phyloP scores from a whole-genome alignment of 2,329 filamentous ascomycete species.

The Fonsecaea nubica region DNA sequence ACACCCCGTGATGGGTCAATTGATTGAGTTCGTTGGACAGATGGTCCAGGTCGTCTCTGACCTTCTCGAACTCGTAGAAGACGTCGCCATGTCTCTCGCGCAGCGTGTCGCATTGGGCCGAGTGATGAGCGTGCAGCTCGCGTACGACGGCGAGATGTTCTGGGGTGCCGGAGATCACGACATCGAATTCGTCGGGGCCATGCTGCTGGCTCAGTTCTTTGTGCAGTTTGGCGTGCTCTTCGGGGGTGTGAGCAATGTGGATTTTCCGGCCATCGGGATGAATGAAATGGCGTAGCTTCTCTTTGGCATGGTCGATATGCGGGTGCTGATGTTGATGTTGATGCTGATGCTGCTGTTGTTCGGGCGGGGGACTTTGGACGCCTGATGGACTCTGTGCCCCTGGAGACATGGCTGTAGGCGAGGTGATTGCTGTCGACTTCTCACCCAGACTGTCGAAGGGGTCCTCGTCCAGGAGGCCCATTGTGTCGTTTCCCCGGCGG shows the following conservation, averaged over 20 bases:
- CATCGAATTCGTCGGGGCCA: slow-evolving; percentile 6
- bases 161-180: slow-evolving; percentile 18
- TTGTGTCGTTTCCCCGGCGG: not conserved
- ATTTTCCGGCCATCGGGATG: slow-evolving; percentile 20
- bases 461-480: slow-evolving; percentile 7
- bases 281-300: slow-evolving; percentile 17
- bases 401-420: slow-evolving; percentile 7
- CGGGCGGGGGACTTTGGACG: slow-evolving; percentile 1
- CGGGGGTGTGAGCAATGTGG: slow-evolving; percentile 18
- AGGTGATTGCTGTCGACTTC: slow-evolving; percentile 10
- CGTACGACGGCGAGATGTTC: slow-evolving; percentile 16
- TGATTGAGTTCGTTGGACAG: slow-evolving; percentile 14
- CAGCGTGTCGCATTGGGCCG: slow-evolving; percentile 16
- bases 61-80: slow-evolving; percentile 20
- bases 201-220: slow-evolving; percentile 16
- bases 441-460: not conserved
- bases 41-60: slow-evolving; percentile 13
- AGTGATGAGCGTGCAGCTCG: slow-evolving; percentile 17
- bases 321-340: slow-evolving; percentile 8
- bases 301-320: slow-evolving; percentile 15
- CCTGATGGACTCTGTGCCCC: slow-evolving; percentile 9
- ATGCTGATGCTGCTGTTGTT: no score
- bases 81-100: slow-evolving; percentile 10
- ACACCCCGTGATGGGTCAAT: slow-evolving; percentile 9
- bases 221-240: slow-evolving; percentile 13